These are phyloP conservation scores for Basipetospora chlamydospora DNA, from an alignment of 2,329 filamentous ascomycete genomes.

Conservation along the genomic window DNA sequence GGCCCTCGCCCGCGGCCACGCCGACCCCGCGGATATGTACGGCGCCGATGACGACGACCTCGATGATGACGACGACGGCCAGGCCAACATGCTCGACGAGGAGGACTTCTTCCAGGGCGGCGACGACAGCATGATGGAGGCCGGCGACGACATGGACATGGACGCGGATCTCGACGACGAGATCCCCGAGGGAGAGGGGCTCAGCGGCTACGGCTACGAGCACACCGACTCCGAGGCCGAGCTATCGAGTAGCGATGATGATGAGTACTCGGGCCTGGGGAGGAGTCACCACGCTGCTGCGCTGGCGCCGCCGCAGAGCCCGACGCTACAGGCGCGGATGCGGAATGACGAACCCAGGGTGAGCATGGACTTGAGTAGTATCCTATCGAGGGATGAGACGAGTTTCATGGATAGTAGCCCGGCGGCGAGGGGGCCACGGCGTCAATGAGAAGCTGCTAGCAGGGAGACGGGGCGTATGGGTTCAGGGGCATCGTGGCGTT, in stretches of 20 bases:
- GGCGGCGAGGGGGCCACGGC: constrained; percentile 5
- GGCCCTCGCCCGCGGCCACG: constrained; percentile 36
- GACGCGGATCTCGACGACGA: constrained; percentile 58
- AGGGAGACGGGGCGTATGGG: not conserved
- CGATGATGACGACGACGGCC: constrained; percentile 32
- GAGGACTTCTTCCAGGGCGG: constrained; percentile 35
- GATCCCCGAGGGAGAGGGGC: constrained; percentile 50
- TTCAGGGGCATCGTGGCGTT: not conserved
- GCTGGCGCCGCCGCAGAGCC: constrained; percentile 21
- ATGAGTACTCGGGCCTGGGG: constrained; percentile 61
- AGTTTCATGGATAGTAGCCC: constrained; percentile 42
- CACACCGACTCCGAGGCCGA: constrained; percentile 64
- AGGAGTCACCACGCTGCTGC: constrained; percentile 20
- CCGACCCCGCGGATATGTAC: constrained; percentile 32
- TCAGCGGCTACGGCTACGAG: constrained; percentile 57
- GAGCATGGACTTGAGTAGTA: constrained; percentile 42
- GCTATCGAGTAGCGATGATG: constrained; percentile 36
- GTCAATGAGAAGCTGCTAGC: not conserved
- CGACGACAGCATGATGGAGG: constrained; percentile 9
- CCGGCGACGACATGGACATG: constrained; percentile 36
- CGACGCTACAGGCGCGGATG: constrained; percentile 19
- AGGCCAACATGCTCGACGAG: constrained; percentile 47
- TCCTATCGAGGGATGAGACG: constrained; percentile 42
- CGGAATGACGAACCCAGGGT: constrained; percentile 17
- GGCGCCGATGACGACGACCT: constrained; percentile 33